Conservation (phyloP, 1,139 yeast species). For the Sugiyamaella pinicola region DNA sequence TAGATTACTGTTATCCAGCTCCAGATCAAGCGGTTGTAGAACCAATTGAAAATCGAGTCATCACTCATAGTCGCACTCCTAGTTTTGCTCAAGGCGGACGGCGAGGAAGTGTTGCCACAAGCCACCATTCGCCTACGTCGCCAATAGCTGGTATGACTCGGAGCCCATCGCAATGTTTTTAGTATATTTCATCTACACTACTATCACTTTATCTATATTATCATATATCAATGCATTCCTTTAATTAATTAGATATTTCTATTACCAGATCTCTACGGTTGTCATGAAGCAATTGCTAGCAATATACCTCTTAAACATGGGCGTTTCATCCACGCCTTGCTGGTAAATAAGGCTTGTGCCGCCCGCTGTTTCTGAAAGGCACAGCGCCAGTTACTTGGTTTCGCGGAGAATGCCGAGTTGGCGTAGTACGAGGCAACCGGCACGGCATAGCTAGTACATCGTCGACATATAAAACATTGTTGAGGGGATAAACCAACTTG, state of each 20-base stretch:
- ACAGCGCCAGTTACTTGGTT: too few species aligned
- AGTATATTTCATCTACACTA: neutral
- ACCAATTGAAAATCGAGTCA: slow-evolving; percentile 5
- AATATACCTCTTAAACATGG: too few species aligned
- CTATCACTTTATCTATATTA: neutral
- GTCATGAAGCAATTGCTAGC: too few species aligned
- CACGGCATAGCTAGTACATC: too few species aligned
- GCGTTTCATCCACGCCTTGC: too few species aligned
- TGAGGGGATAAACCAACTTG: too few species aligned
- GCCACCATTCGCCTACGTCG: slow-evolving; percentile 10
- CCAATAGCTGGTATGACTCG: slow-evolving; percentile 10
- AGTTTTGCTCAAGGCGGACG: slow-evolving; percentile 12
- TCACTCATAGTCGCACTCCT: slow-evolving; percentile 11
- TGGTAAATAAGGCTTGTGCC: too few species aligned
- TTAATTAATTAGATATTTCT: neutral
- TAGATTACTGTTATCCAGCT: slow-evolving; percentile 22
- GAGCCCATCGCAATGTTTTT: slow-evolving; percentile 9
- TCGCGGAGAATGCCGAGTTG: too few species aligned
- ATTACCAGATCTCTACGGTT: too few species aligned
- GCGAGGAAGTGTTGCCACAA: slow-evolving; percentile 12
- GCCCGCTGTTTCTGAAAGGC: too few species aligned
- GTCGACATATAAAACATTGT: too few species aligned
- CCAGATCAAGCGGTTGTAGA: slow-evolving; percentile 15
- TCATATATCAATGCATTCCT: slow-evolving; percentile 10
- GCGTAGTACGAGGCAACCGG: too few species aligned